Conservation (phyloP, 1,139 yeast species). For the Scheffersomyces cryptocercus region DNA sequence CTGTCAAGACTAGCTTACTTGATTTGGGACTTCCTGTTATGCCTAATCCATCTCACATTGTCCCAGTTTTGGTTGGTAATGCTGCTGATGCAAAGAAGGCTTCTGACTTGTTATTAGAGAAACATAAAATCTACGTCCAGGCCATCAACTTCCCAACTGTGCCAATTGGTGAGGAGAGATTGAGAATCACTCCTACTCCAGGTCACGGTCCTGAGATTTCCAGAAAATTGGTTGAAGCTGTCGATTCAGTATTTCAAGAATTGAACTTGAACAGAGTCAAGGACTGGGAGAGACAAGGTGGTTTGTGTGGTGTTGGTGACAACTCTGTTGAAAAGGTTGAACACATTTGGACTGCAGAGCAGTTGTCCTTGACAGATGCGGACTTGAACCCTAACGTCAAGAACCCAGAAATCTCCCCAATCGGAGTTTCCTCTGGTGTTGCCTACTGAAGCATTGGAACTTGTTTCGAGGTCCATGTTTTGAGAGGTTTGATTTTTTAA, state of each 20-base stretch:
- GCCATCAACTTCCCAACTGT: constrained; percentile 99
- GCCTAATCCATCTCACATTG: constrained; percentile 97
- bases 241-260: constrained; percentile 78
- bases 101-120: constrained; percentile 80
- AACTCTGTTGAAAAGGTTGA: constrained; percentile 40
- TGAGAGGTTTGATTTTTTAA: no score
- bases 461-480: no score
- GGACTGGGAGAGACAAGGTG: constrained; percentile 82
- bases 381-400: constrained; percentile 67
- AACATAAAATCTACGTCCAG: constrained; percentile 90
- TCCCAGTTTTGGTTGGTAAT: constrained; percentile 91
- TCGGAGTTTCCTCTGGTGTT: constrained; percentile 73
- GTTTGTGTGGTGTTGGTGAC: constrained; percentile 86
- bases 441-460: constrained; percentile 6
- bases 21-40: constrained; percentile 87
- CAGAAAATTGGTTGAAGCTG: constrained; percentile 72
- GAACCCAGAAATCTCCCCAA: constrained; percentile 58
- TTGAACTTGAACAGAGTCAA: constrained; percentile 71
- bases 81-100: constrained; percentile 92
- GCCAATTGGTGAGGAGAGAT: constrained; percentile 91
- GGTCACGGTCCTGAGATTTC: constrained; percentile 83
- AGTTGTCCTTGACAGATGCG: constrained; percentile 59
- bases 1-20: constrained; percentile 73
- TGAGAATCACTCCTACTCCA: constrained; percentile 97
- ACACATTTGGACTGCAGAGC: constrained; percentile 84